Base-by-base conservation (phyloP, 768 basidiomycete species). In the Trametes coccinea region DNA sequence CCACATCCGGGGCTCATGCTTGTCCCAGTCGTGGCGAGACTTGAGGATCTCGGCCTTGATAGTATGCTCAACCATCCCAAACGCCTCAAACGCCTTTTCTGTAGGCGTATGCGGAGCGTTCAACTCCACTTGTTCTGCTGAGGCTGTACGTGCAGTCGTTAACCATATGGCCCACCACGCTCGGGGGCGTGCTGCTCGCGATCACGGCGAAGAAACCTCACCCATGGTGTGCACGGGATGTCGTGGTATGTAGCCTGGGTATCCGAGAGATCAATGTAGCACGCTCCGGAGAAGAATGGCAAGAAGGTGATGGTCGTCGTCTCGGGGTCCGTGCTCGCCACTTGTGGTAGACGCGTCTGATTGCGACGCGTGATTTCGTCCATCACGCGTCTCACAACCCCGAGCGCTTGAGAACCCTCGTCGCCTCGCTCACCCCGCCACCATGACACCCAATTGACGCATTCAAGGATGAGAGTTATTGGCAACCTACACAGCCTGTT, bases 1-100 rank as follows among this genome's bases (percentile, higher is more conserved):
- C 87, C 88, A 92, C 89, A 92, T 84, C 55, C 65, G 78, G 59
- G 85, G 85, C 71, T 88, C 86, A 69, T 91, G 89, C 63, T 79
- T 77, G 75, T 90, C 79, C 91, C 90, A 91, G 61, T 88, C 65
- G 53, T 73, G 80, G 59, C 91, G 86, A 51, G 88, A 89, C 60
- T 80, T 83, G 60, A 85, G 46, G 66, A 92, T 85, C 70, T 84
- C 85, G n/a, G 73, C 47, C 75, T 87, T 90, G 78, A 93, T 87
- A 13, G 69, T 70, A 47, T 72, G 76, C 34, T 83, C 73, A 61
- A 88, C 76, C 53, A 72, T 58, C 43, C 80, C 78, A 77, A 91
- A 92, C 0, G 89, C 90, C 43, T 84, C 82, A 63, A 89, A 72
- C 8, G 88, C 83, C 64, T 84, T 88, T 44, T 70, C 70, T 45